These are phyloP conservation scores for Ogataea methanolica DNA, from an alignment of 805 yeast genomes.

Conservation along the genomic window DNA sequence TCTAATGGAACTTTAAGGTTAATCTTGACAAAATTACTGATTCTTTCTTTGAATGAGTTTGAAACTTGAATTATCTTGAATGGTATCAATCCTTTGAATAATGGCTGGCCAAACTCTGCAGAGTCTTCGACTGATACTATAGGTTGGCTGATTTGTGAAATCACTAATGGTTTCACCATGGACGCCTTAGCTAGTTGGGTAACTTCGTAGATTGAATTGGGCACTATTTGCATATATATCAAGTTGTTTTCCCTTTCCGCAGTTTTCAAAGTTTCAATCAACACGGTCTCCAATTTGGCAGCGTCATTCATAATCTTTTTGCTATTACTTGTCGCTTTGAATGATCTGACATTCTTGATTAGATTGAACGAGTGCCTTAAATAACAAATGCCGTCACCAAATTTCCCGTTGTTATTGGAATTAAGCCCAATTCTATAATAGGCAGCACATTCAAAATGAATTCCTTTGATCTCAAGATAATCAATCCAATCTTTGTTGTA, in stretches of 20 bases:
- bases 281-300: conserved; percentile 40
- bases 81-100: conserved; percentile 68
- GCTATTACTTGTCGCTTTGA: conserved; percentile 42
- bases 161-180: conserved; percentile 44
- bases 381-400: conserved; percentile 69
- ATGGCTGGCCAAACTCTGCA: conserved; percentile 21
- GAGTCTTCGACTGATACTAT: conserved; percentile 22
- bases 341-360: conserved; percentile 35
- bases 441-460: conserved; percentile 70
- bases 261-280: conserved; percentile 41
- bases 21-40: conserved; percentile 44
- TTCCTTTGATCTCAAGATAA: conserved; percentile 52
- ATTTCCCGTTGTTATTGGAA: conserved; percentile 43
- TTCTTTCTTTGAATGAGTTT: conserved; percentile 63
- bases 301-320: conserved; percentile 47
- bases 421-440: conserved; percentile 55
- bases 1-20: conserved; percentile 44
- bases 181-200: conserved; percentile 43
- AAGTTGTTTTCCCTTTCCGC: conserved; percentile 80
- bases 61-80: conserved; percentile 60
- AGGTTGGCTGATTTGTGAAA: conserved; percentile 35
- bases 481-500: conserved; percentile 53
- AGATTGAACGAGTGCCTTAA: conserved; percentile 39
- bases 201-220: conserved; percentile 33
- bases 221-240: conserved; percentile 66